These are phyloP conservation scores for Populus nigra DNA, from an alignment of 345 rosid genomes.

Conservation along the genomic window DNA sequence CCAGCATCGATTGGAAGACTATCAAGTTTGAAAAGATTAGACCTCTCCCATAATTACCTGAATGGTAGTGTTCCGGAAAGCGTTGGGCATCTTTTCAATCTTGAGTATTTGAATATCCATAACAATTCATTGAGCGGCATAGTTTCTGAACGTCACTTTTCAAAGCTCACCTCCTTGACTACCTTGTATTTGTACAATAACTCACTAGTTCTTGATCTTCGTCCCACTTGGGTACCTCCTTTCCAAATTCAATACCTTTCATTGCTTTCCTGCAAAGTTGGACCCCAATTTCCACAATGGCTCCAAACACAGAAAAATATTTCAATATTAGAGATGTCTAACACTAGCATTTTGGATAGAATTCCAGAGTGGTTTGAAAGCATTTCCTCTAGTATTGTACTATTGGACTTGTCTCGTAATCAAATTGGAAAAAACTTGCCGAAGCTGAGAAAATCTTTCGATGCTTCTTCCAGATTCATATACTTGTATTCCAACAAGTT, in stretches of 20 bases:
- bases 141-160: constrained; percentile 11
- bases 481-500: constrained; percentile 12
- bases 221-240: constrained; percentile 5
- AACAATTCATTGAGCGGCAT: constrained; percentile 15
- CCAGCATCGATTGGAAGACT: constrained; percentile 16
- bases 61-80: constrained; percentile 24
- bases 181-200: neutral
- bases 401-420: constrained; percentile 4
- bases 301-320: neutral
- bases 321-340: neutral
- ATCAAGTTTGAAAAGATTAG: constrained; percentile 1
- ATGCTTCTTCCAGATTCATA: neutral
- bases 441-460: neutral
- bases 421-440: neutral
- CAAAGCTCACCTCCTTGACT: constrained; percentile 2
- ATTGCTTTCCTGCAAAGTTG: constrained; percentile 6
- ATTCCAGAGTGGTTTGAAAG: constrained; percentile 12
- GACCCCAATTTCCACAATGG: constrained; percentile 22
- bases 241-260: neutral
- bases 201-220: neutral
- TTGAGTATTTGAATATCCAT: neutral
- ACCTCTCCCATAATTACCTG: constrained; percentile 7
- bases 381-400: neutral
- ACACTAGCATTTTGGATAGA: constrained; percentile 5
- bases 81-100: constrained; percentile 17